Evolutionary conservation across 208 protist species (phyloP), one percentile per base, ranked within the genome.

Genomic region (Leishmania braziliensis): DNA sequence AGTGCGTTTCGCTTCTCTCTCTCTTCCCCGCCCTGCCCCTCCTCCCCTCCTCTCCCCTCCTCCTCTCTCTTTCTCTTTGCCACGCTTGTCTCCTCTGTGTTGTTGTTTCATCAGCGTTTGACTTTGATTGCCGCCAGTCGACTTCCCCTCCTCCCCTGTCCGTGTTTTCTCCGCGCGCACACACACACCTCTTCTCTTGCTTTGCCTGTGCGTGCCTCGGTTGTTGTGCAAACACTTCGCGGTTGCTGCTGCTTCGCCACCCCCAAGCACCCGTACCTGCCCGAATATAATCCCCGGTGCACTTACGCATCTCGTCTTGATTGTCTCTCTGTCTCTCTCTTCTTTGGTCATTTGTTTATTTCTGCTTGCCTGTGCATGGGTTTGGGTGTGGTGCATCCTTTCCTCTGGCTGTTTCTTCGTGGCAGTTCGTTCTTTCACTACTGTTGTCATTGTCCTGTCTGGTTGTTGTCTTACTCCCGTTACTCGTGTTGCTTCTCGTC

Each of bases 1-100:
- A 2, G 36, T 71, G 60, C 16, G 10, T 5, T 20, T 83, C 43
- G 66, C 77, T 78, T 83, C 73, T 56, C 77, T 77, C 60, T 82
- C 70, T 16, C 50, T 39, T 14, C 16, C 39, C 20, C 29, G 23
- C n/a, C 20, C 20, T 39, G 23, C n/a, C 66, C 18, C 66, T 71
- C 6, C n/a, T 12, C 39, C 20, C 66, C 26, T 18, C 23, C 3
- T 23, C 4, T 23, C 36, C 4, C 60, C 29, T 71, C 36, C 39
- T 14, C 48, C 10, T n/a, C 66, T 10, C 0, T 51, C 33, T 29
- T 10, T 5, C 14, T 72, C 6, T 29, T 1, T 43, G 43, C 43
- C 43, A 46, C 43, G 43, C 43, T 46, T 46, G 43, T 26, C 3
- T 12, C 4, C 1, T 39, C 16, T 16, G 43, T 18, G 14, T 1